A percentile compares a stretch with the other conserved stretches of the same genome.
phyloP scores from a whole-genome alignment of 2,329 filamentous ascomycete genomes.

The Trichoderma sp. region DNA sequence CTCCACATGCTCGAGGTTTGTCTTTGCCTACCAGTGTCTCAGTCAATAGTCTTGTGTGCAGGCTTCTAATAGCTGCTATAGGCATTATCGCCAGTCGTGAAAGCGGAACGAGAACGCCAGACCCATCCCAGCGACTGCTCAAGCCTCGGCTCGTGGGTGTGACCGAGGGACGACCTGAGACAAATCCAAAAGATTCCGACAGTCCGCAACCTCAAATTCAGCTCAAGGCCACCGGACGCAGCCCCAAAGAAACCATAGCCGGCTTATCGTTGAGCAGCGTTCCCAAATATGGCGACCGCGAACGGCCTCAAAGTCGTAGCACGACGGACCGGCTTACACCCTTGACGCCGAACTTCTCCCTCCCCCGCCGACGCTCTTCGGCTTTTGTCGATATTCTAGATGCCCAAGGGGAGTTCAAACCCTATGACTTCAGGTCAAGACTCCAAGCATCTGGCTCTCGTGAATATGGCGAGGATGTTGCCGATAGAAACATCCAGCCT shows the following conservation, averaged over 20 bases:
- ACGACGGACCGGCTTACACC: neutral
- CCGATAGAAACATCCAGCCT: conserved; percentile 52
- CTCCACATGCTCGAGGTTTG: conserved; percentile 5
- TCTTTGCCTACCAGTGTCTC: neutral
- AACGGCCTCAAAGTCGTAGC: neutral
- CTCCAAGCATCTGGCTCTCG: conserved; percentile 49
- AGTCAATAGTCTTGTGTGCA: neutral
- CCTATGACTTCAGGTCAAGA: conserved; percentile 47
- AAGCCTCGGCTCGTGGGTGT: conserved; percentile 17
- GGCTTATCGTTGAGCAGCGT: neutral
- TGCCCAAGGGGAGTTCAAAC: conserved; percentile 51
- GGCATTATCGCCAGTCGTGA: conserved; percentile 1
- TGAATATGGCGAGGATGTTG: conserved; percentile 63
- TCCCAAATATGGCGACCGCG: neutral
- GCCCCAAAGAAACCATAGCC: neutral
- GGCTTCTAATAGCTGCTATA: neutral
- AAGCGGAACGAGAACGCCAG: conserved; percentile 8
- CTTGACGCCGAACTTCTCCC: neutral
- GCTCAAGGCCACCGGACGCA: neutral
- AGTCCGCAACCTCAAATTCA: neutral
- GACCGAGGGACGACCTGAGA: conserved; percentile 1
- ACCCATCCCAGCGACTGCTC: conserved; percentile 2
- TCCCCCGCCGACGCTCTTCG: neutral
- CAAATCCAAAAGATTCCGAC: neutral
- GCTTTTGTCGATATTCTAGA: conserved; percentile 53